Evolutionary conservation across 345 rosid genomes (phyloP).

Genomic region (Pistacia vera): DNA sequence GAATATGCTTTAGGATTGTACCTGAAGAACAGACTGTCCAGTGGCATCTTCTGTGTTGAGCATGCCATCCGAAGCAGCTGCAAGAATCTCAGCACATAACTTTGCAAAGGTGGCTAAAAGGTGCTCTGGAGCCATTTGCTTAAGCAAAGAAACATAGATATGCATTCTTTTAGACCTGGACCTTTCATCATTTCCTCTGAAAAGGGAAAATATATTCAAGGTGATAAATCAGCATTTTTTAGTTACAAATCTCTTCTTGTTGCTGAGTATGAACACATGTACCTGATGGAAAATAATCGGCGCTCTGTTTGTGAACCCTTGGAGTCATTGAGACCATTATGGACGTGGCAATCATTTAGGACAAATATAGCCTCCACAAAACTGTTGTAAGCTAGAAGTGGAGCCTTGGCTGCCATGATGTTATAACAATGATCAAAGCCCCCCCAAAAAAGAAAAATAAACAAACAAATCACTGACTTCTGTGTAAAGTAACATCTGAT

Average conservation of each 20-base stretch:
- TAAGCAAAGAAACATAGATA: conserved; percentile 71
- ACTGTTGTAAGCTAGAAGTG: conserved; percentile 95
- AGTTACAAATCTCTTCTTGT: conserved; percentile 10
- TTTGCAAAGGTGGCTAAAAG: conserved; percentile 94
- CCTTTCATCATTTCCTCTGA: conserved; percentile 78
- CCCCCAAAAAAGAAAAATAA: neutral
- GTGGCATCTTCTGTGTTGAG: conserved; percentile 69
- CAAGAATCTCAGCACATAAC: conserved; percentile 92
- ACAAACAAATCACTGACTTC: conserved; percentile 6
- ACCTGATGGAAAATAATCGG: conserved; percentile 74
- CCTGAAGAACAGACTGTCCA: conserved; percentile 92
- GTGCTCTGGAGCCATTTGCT: conserved; percentile 98
- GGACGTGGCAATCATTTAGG: conserved; percentile 76
- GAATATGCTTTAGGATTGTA: conserved; percentile 19
- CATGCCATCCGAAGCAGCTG: conserved; percentile 91
- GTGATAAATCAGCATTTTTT: conserved; percentile 18
- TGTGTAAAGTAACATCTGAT: neutral
- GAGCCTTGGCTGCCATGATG: conserved; percentile 73
- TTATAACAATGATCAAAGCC: conserved; percentile 21
- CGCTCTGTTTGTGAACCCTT: conserved; percentile 58
- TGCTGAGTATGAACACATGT: conserved; percentile 10
- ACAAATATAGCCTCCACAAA: conserved; percentile 92
- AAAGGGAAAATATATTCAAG: conserved; percentile 17
- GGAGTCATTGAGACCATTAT: conserved; percentile 54
- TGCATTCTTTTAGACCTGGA: conserved; percentile 88